Evolutionary conservation across 805 yeast species (phyloP).

Genomic region (Schwanniomyces polymorphus): DNA sequence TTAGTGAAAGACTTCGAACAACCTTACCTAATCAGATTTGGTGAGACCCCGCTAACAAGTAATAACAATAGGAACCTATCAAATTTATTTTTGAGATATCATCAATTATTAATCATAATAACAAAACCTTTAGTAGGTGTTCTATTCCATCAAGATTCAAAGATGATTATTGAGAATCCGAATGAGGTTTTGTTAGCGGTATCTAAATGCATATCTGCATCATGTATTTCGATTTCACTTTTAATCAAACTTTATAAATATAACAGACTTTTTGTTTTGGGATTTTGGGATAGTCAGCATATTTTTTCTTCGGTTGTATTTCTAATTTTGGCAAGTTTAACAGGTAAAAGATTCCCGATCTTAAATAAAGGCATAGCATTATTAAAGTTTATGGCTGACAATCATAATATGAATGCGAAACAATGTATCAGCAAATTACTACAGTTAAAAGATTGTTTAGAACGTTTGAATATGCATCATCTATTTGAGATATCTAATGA

Average conservation of each 20-base stretch:
- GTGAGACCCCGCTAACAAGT: conserved; percentile 17
- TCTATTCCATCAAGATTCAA: conserved; percentile 24
- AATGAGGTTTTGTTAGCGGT: conserved; percentile 24
- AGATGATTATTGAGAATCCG: conserved; percentile 20
- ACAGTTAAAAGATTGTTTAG: conserved; percentile 22
- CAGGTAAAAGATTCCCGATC: conserved; percentile 15
- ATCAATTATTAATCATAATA: conserved; percentile 30
- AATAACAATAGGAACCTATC: conserved; percentile 24
- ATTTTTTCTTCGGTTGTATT: conserved; percentile 31
- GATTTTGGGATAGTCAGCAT: conserved; percentile 43
- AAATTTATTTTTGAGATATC: conserved; percentile 35
- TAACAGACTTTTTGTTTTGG: conserved; percentile 30
- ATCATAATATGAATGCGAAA: conserved; percentile 35
- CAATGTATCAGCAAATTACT: conserved; percentile 27
- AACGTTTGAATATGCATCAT: neutral
- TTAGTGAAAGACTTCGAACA: conserved; percentile 31
- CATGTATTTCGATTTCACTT: conserved; percentile 30
- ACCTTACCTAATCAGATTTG: conserved; percentile 24
- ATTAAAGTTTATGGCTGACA: conserved; percentile 32
- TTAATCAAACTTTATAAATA: conserved; percentile 25
- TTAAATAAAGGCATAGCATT: conserved; percentile 28
- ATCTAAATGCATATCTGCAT: conserved; percentile 25
- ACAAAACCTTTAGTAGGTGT: conserved; percentile 34
- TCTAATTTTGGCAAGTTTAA: conserved; percentile 25
- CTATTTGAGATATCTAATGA: neutral